Evolutionary conservation across 345 rosid genomes (phyloP).

Genomic region (Rhodamnia rubescens): DNA sequence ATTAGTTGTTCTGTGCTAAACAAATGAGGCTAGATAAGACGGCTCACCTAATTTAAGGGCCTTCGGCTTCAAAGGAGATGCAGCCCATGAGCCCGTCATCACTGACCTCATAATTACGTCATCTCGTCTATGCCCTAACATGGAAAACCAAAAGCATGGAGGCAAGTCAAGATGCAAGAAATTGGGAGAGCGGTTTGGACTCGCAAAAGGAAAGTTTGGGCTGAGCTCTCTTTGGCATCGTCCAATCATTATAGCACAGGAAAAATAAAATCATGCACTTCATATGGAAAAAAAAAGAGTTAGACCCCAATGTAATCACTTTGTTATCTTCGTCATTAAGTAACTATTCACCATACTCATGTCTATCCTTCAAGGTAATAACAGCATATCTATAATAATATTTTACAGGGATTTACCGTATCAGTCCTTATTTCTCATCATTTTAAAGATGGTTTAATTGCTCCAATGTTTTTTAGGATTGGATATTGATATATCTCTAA

Average conservation of each 20-base stretch:
- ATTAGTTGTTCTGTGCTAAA: too few relatives aligned
- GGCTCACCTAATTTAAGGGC: background rate
- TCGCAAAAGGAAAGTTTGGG: too few relatives aligned
- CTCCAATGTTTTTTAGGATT: background rate
- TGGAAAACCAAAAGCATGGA: background rate
- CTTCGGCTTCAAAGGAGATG: background rate
- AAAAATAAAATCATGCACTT: too few relatives aligned
- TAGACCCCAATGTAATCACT: background rate
- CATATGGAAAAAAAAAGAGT: too few relatives aligned
- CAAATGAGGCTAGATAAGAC: too few relatives aligned
- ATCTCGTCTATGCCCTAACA: background rate
- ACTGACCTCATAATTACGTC: background rate
- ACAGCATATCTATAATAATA: background rate
- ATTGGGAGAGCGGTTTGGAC: too few relatives aligned
- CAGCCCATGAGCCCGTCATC: background rate
- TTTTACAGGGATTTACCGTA: background rate
- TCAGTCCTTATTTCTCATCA: background rate
- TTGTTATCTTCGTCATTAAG: background rate
- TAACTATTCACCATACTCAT: background rate
- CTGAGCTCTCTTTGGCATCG: background rate
- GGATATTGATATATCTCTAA: background rate
- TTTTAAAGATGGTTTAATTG: background rate
- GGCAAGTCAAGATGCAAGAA: background rate
- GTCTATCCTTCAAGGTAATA: background rate
- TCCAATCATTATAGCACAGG: background rate